Base-by-base conservation (phyloP, 352 stramenopile species). In the Phytophthora citrophthora region DNA sequence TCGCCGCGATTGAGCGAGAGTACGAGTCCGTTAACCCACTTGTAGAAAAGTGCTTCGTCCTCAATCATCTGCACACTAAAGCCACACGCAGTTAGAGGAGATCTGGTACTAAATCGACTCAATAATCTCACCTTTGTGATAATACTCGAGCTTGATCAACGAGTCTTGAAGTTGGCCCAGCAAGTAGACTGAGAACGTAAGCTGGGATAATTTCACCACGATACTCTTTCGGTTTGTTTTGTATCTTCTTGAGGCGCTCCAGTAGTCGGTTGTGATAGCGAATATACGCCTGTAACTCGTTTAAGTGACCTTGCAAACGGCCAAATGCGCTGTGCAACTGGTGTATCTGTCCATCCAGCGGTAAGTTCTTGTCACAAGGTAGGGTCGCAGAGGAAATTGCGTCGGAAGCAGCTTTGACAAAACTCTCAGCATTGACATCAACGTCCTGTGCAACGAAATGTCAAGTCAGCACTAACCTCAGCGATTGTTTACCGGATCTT, bases 21-120 rank as follows among this genome's bases (percentile, higher is more conserved):
- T 6, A 89, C 61, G 15, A 91, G 48, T 11, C 79, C 61, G 43
- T 91, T 89, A 50, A 89, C 72, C 82, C 79, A 89, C 63, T 91
- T 89, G 73, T 89, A 89, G 13, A 90, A 89, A 8, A 83, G 50
- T 34, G 74, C 70, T 61, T 91, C 78, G 27, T 91, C 70, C 36
- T 86, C 71, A 13, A 82, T 47, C 70, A 89, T 81, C 54, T 89
- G 68, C 6, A 91, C 34, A 27, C 74, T 86, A 43, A n/a, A 50
- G 41, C 4, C 12, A 48, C 52, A 11, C 23, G 36, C 16, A 5
- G 40, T 65, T 16, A 64, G 18, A 34, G 26, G 6, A 41, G 32
- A 58, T 5, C 5, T 5, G 24, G 27, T 24, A 20, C 26, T 16
- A 27, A 34, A 27, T 6, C 27, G 1, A 48, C 29, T 39, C 18